Percentiles rank a stretch among this genome's conserved stretches.
phyloP scores from a whole-genome alignment of 768 basidiomycete species.

The Lentinula aciculospora region DNA sequence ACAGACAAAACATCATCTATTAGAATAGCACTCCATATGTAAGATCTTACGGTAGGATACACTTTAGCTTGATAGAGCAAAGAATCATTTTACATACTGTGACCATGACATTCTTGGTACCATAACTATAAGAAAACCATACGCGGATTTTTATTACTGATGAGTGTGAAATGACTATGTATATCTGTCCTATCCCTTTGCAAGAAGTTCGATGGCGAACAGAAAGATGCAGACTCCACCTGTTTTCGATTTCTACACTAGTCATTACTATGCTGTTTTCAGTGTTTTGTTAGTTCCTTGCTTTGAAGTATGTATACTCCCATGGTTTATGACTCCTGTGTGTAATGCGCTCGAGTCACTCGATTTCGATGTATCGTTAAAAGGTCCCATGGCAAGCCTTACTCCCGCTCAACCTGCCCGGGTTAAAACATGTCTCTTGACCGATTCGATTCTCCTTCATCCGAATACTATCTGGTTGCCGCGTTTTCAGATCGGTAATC shows the following conservation, averaged over 20 bases:
- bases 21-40: too few relatives aligned
- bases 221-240: slow-evolving; percentile 41
- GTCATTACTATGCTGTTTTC: neutral
- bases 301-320: neutral
- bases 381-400: neutral
- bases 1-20: too few relatives aligned
- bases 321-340: neutral
- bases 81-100: too few relatives aligned
- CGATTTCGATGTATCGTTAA: neutral
- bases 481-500: slow-evolving; percentile 44
- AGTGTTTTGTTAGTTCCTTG: neutral
- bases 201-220: slow-evolving; percentile 75
- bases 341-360: neutral
- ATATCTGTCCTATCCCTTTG: too few relatives aligned
- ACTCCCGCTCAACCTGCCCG: slow-evolving; percentile 4
- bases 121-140: too few relatives aligned
- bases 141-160: too few relatives aligned
- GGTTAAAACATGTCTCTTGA: slow-evolving; percentile 3
- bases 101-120: too few relatives aligned
- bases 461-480: slow-evolving; percentile 23
- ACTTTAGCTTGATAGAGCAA: too few relatives aligned
- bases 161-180: too few relatives aligned
- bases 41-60: too few relatives aligned
- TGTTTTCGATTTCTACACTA: neutral
- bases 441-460: slow-evolving; percentile 21